phyloP scores from a whole-genome alignment of 805 yeast species.

The Starmerella roubikii region DNA sequence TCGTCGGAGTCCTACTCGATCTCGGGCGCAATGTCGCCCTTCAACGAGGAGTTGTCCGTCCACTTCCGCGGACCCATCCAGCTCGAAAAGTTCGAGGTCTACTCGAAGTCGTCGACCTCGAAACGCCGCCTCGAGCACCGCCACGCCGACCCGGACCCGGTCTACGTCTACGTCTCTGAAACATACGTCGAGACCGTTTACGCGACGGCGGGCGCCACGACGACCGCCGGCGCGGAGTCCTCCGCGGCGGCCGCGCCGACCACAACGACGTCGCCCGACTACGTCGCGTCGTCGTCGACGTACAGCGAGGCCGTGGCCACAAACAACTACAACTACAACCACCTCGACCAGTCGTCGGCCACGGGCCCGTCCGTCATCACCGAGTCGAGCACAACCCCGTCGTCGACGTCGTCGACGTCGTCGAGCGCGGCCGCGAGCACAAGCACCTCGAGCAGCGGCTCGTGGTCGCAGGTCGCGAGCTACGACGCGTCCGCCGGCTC shows the following conservation, averaged over 20 bases:
- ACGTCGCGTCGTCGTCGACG: constrained; percentile 15
- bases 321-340: constrained; percentile 19
- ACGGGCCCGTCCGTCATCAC: constrained; percentile 21
- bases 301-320: constrained; percentile 7
- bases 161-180: constrained; percentile 63
- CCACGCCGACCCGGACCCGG: constrained; percentile 38
- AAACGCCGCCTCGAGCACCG: constrained; percentile 34
- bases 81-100: constrained; percentile 77
- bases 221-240: constrained; percentile 8
- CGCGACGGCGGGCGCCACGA: constrained; percentile 20
- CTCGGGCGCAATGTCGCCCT: constrained; percentile 62
- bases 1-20: constrained; percentile 42
- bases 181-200: constrained; percentile 46
- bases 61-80: constrained; percentile 85
- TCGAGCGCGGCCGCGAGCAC: constrained; percentile 17
- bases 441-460: constrained; percentile 29
- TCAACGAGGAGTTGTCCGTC: constrained; percentile 74
- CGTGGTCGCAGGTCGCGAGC: constrained; percentile 69
- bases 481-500: constrained; percentile 53
- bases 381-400: constrained; percentile 23
- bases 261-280: constrained; percentile 17
- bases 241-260: constrained; percentile 10
- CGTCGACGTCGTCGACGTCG: constrained; percentile 12
- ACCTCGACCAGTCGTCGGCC: constrained; percentile 18
- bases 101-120: constrained; percentile 46